Base-by-base conservation (phyloP, 257 asterid genomes). In the Fraxinus anomala region DNA sequence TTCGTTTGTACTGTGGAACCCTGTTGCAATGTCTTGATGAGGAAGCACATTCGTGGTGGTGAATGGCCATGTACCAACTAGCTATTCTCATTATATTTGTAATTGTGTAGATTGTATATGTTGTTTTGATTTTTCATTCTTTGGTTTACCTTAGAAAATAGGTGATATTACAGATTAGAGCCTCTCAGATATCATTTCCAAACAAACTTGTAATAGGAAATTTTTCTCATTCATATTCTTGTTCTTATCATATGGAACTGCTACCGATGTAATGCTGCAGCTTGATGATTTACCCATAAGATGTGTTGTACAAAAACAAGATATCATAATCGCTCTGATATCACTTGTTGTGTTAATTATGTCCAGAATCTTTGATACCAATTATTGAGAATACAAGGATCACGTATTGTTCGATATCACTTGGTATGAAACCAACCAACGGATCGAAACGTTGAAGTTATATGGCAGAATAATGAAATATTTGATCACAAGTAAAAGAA, bases 51-150 rank as follows among this genome's bases (percentile, higher is more conserved):
- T 16, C 5, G 16, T 47, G 56, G 34, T 13, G 34, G 30, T 24
- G 1, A 19, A 24, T 75, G 59, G 61, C 37, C 11, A 7, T 13
- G 36, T 26, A 40, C 33, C 4, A 51, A 49, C 78, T 56, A 63
- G 40, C 68, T 77, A 23, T 66, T 70, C 76, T 37, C 56, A 49
- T 54, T 70, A 73, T 47, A 66, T 77, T 49, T 66, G 73, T 68
- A 70, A 54, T 68, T 61, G 33, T 66, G 73, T 70, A 72, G 65
- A 68, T 6, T 74, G 82, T 78, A 83, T 30, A 76, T 70, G 68
- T 9, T 61, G 40, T 28, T 59, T 54, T 12, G 74, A 30, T 23
- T 44, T 54, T 70, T 77, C 72, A 77, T 85, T 82, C 83, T 85
- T 80, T 85, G 71, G 73, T 74, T 72, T 34, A 68, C 51, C 17